Evolutionary conservation across 768 basidiomycete species (phyloP), one percentile per base, ranked within the genome.

Genomic region (Boletus subcaerulescens): DNA sequence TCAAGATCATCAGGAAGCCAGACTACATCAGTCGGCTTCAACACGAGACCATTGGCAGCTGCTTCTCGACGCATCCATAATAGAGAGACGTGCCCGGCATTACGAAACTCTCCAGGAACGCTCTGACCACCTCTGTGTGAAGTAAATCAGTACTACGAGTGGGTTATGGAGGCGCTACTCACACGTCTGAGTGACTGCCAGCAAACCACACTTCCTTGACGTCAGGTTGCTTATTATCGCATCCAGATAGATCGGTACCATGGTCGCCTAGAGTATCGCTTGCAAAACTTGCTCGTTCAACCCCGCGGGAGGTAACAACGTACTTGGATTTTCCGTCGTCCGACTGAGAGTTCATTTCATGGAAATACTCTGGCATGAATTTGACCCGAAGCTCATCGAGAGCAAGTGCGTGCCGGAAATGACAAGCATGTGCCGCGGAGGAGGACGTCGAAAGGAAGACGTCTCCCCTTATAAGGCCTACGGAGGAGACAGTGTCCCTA

Each of bases 181-280:
- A 73, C 76, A 55, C 63, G 57, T 76, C 76, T 18, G 65, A 65
- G 38, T 76, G 77, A 31, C 70, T 65, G 1, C 76, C 84, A 0
- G 83, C 71, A 63, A 87, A 87, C 85, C 86, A 87, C 1, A 88
- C 86, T 61, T 88, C 85, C 50, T 80, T 74, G 18, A 85, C 54
- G 2, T 68, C 62, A 15, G 55, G 17, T 3, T 41, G n/a, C 31
- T 35, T 42, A 33, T 35, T 33, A 15, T n/a, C 33, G 13, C 1
- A 31, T 32, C 22, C 45, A 13, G 55, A 56, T 29, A 5, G 5
- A 36, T 24, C 4, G 5, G 44, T 48, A 18, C 17, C 35, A 11
- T n/a, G 39, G 14, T 12, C 33, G 24, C 46, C 49, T 2, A 7
- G 13, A 26, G 20, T 39, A 17, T 45, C 48, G 31, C 29, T 41